Evolutionary conservation across 129 eudicot genomes (phyloP), one percentile per base, ranked within the genome.

Genomic region (Smallanthus sonchifolius): DNA sequence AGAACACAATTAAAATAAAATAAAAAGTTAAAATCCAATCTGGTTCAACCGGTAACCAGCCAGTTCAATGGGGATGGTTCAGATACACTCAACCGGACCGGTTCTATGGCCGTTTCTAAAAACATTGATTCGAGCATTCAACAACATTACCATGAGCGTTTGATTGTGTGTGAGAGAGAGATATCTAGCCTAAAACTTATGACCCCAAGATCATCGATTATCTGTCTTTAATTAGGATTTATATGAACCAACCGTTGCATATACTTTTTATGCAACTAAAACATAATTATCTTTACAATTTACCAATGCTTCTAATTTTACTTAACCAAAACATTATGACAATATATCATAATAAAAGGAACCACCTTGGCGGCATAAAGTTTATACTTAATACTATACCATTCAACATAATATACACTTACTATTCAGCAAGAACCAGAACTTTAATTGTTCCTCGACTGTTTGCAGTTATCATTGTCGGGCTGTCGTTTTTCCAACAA

Each of bases 391-490:
- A 9, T 42, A 14, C 70, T 30, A 59, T 4, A 48, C 55, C 36
- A 65, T 66, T n/a, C 15, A 38, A n/a, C 11, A 61, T 74, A 74
- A 35, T 70, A 64, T 61, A 17, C 49, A 82, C 78, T 51, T 44
- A 15, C 85, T 86, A 92, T 8, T 91, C 83, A 17, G 96, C 89
- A 24, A 92, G 96, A 34, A 83, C 86, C 17, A 92, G 84, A 36
- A 92, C 94, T 76, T 89, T 92, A 54, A 92, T 89, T 0, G 93
- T 89, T 43, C 97, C 97, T 70, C 72, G 92, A 75, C 97, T 92
- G 71, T 89, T 92, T 4, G 97, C 97, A 4, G 97, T 84, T 76
- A 92, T 57, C 86, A 92, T 85, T 4, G 92, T 89, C 1, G 93
- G 91, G 75, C 96, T 89, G 57, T 84, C 87, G 47, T 84, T 85